Percentiles rank a stretch among this genome's conserved stretches.
Evolutionary conservation across 305 asterid genomes (phyloP).

Genomic region (Nicotiana rustica): DNA sequence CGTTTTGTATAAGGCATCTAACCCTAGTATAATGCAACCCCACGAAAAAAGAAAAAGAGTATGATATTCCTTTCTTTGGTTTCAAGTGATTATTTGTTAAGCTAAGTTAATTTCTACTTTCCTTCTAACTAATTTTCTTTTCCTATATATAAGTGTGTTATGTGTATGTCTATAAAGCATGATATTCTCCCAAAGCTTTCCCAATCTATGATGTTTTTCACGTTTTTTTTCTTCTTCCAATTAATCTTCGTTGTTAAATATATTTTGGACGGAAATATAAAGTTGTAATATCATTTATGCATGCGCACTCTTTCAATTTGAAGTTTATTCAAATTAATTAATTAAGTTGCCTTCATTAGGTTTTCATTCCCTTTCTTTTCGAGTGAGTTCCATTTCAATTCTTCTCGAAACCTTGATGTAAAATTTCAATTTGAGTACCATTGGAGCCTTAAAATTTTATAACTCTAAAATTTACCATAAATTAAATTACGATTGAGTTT

Average conservation of each 20-base stretch:
- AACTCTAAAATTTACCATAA: not conserved
- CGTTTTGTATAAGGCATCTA: constrained; percentile 19
- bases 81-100: constrained; percentile 33
- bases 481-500: too few species aligned
- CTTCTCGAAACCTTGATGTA: not conserved
- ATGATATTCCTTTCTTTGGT: constrained; percentile 32
- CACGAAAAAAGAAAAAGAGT: not conserved
- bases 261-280: constrained; percentile 19
- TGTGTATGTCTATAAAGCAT: not conserved
- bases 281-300: not conserved
- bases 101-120: constrained; percentile 2
- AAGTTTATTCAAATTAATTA: not conserved
- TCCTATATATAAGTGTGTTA: not conserved
- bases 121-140: not conserved
- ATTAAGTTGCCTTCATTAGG: not conserved
- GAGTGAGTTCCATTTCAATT: too few species aligned
- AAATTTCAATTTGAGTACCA: too few species aligned
- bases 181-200: not conserved
- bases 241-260: not conserved
- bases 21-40: not conserved
- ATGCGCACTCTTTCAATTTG: not conserved
- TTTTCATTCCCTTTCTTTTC: not conserved
- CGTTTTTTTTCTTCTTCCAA: not conserved
- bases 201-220: not conserved
- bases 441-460: not conserved